A percentile compares a stretch with the other conserved stretches of the same genome.
Evolutionary conservation across 2,329 filamentous ascomycete species (phyloP).

Genomic region (Stylonectria norvegica): DNA sequence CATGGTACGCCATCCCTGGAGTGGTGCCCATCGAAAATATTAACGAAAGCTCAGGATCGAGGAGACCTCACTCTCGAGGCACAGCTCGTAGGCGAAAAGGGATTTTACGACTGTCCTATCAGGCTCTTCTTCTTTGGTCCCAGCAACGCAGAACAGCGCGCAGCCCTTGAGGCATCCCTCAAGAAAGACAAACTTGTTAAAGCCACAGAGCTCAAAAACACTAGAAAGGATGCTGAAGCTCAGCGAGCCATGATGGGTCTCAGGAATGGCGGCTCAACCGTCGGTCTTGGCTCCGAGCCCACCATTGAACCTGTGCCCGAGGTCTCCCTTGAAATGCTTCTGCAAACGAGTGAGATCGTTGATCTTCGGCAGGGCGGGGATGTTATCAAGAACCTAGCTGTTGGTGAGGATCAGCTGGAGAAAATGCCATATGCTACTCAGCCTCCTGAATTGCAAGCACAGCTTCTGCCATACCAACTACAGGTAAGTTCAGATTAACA

Average conservation of each 20-base stretch:
- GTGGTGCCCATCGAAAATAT: conserved; percentile 13
- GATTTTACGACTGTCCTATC: conserved; percentile 68
- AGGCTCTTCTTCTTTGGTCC: conserved; percentile 67
- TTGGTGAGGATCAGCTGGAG: conserved; percentile 66
- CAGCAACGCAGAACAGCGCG: conserved; percentile 48
- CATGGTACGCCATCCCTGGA: conserved; percentile 47
- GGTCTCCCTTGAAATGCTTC: conserved; percentile 59
- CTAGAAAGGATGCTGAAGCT: conserved; percentile 51
- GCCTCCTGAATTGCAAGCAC: conserved; percentile 61
- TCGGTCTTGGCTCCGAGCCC: conserved; percentile 33
- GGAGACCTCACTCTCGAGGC: conserved; percentile 65
- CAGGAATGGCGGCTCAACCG: conserved; percentile 36
- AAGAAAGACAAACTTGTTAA: conserved; percentile 62
- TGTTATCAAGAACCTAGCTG: conserved; percentile 66
- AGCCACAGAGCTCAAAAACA: conserved; percentile 53
- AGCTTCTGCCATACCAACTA: conserved; percentile 75
- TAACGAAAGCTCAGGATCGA: conserved; percentile 44
- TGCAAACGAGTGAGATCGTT: conserved; percentile 63
- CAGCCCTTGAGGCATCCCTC: conserved; percentile 58
- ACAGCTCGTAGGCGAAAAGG: conserved; percentile 63
- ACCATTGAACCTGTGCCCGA: conserved; percentile 30
- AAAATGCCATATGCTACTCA: conserved; percentile 70
- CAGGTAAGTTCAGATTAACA: conserved; percentile 43
- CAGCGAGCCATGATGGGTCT: conserved; percentile 44
- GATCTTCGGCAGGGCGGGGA: conserved; percentile 63